Conservation (phyloP, 495 filamentous ascomycete genomes). For the Penicillium ochrochloron region DNA sequence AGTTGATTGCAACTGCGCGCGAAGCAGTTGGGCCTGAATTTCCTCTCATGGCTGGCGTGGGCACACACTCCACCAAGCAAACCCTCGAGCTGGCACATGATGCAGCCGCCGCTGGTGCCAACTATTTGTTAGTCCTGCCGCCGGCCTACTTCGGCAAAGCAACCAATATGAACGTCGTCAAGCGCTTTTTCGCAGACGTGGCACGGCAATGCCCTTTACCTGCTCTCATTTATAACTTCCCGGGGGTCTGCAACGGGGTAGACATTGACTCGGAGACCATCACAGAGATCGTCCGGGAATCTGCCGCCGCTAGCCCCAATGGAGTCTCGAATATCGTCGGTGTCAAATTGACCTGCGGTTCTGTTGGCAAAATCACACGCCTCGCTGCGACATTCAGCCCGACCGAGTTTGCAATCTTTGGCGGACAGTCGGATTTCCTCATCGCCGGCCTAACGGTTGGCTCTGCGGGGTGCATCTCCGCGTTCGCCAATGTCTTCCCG, state of each 20-base stretch:
- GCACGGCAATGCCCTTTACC: constrained; percentile 55
- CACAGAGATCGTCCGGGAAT: constrained; percentile 46
- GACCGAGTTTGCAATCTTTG: constrained; percentile 62
- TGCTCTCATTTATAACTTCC: constrained; percentile 72
- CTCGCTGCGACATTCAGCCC: constrained; percentile 55
- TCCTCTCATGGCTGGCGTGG: constrained; percentile 65
- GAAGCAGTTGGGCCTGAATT: constrained; percentile 51
- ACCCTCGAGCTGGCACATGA: constrained; percentile 61
- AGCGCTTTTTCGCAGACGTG: constrained; percentile 62
- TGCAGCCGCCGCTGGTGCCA: constrained; percentile 58
- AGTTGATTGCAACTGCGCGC: constrained; percentile 57
- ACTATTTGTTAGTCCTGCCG: constrained; percentile 64
- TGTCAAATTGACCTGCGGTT: constrained; percentile 68
- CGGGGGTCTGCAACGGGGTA: constrained; percentile 70
- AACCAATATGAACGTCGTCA: constrained; percentile 60
- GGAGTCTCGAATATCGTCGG: constrained; percentile 58
- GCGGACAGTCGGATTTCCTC: constrained; percentile 70
- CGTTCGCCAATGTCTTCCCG: constrained; percentile 70
- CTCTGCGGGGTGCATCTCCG: constrained; percentile 66
- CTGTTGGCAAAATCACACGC: constrained; percentile 65
- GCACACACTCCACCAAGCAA: constrained; percentile 67
- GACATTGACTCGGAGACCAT: constrained; percentile 68
- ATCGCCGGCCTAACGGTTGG: constrained; percentile 60
- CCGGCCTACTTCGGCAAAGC: constrained; percentile 66
- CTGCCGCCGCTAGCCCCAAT: constrained; percentile 44